phyloP scores from a whole-genome alignment of 768 basidiomycete species.

The Mycena floridula region DNA sequence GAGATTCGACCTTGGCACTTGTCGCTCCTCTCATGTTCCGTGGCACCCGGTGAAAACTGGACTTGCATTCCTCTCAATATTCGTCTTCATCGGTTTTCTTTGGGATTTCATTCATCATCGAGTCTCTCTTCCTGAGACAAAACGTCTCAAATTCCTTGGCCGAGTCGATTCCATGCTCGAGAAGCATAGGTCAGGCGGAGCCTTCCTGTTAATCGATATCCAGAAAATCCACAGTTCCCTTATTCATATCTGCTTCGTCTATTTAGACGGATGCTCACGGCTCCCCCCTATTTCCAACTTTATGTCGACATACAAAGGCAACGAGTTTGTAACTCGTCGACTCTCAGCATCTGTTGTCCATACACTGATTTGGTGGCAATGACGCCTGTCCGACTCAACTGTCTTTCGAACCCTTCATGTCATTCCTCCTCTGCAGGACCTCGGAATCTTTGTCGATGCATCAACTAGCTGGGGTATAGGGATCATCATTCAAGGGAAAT shows the following conservation, averaged over 20 bases:
- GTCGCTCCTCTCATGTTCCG: conserved; percentile 7
- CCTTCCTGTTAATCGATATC: not conserved
- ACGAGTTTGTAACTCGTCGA: not conserved
- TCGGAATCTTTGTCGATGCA: conserved; percentile 9
- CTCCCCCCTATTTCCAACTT: conserved; percentile 1
- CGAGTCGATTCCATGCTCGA: conserved; percentile 2
- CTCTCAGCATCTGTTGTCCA: not conserved
- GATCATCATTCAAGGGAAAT: not conserved
- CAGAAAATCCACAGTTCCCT: conserved; percentile 11
- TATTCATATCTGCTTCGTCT: conserved; percentile 11
- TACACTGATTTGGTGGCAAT: conserved; percentile 1
- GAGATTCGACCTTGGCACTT: not conserved
- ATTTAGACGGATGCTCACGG: not conserved
- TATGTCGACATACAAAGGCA: not conserved
- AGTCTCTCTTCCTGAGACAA: conserved; percentile 12
- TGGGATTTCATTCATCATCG: conserved; percentile 9
- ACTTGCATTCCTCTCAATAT: conserved; percentile 1
- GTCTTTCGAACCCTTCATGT: not conserved
- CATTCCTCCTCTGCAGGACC: not conserved
- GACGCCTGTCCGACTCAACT: not conserved
- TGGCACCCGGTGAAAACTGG: conserved; percentile 12
- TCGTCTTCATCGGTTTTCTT: conserved; percentile 13
- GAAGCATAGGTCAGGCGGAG: not conserved
- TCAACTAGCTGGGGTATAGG: conserved; percentile 7
- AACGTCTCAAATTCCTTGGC: conserved; percentile 2